These are phyloP conservation scores for Plasmodium coatneyi DNA, from an alignment of 169 alveolate genomes.

Conservation along the genomic window DNA sequence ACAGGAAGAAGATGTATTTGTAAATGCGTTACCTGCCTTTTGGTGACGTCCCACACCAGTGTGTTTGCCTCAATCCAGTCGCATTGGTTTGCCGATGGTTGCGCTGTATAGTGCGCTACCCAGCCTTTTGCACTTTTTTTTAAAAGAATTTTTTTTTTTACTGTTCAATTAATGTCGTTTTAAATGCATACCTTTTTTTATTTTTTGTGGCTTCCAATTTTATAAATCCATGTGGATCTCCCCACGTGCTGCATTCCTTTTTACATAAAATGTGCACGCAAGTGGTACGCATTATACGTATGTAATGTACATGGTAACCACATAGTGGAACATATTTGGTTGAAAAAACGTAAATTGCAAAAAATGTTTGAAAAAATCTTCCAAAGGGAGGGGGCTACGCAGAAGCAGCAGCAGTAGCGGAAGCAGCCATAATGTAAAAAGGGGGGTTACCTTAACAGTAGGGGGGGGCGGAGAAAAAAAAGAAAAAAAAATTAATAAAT, in stretches of 20 bases:
- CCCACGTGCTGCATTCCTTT: not conserved
- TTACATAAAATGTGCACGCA: not conserved
- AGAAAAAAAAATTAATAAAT: slow-evolving; percentile 18
- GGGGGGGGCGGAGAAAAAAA: not conserved
- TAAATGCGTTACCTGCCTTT: slow-evolving; percentile 29
- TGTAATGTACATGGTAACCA: not conserved
- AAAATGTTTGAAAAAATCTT: not conserved
- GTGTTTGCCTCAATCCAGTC: not conserved
- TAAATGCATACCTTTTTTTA: not conserved
- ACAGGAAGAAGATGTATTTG: slow-evolving; percentile 91
- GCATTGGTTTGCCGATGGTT: not conserved
- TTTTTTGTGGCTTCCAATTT: not conserved
- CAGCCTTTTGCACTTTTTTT: not conserved
- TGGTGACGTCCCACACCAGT: not conserved
- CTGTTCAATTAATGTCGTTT: not conserved
- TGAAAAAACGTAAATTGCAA: not conserved
- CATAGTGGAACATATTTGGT: not conserved
- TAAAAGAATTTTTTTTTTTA: not conserved
- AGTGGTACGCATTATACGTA: not conserved
- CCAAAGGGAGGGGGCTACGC: not conserved
- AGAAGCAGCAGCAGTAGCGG: not conserved
- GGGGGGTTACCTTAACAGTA: not conserved
- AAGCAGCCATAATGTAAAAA: not conserved
- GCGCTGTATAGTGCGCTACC: not conserved
- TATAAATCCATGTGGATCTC: not conserved